Evolutionary conservation across 441 rosid genomes (phyloP).

Genomic region (Pelargonium australe): DNA sequence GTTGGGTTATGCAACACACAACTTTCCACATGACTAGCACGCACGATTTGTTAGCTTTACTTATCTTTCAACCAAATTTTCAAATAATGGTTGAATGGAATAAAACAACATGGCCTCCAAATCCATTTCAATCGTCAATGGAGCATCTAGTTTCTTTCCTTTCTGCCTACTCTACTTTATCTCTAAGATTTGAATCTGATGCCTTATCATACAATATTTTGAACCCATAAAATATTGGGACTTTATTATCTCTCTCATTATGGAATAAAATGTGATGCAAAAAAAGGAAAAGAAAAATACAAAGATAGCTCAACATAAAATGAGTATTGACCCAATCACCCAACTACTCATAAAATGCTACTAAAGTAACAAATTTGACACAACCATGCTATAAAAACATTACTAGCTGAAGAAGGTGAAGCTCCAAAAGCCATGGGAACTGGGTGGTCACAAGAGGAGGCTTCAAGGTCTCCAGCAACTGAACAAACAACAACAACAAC

Average conservation of each 20-base stretch:
- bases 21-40: too few relatives aligned
- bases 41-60: too few relatives aligned
- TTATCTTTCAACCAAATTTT: not conserved
- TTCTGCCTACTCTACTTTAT: not conserved
- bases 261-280: not conserved
- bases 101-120: not conserved
- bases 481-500: not conserved
- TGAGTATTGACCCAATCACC: not conserved
- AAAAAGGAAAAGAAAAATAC: not conserved
- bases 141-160: conserved; percentile 1
- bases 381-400: conserved; percentile 20
- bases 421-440: conserved; percentile 26
- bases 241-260: not conserved
- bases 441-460: conserved; percentile 16
- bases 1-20: too few relatives aligned
- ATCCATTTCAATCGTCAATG: not conserved
- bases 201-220: not conserved
- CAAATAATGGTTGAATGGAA: not conserved
- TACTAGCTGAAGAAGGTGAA: not conserved
- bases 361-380: not conserved
- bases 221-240: not conserved
- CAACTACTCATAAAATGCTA: not conserved
- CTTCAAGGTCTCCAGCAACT: conserved; percentile 14
- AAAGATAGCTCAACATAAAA: too few relatives aligned
- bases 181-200: not conserved